These are phyloP conservation scores for Thuidium tamariscinum DNA, from an alignment of 225 moss, liverwort and hornwort genomes.

Conservation along the genomic window DNA sequence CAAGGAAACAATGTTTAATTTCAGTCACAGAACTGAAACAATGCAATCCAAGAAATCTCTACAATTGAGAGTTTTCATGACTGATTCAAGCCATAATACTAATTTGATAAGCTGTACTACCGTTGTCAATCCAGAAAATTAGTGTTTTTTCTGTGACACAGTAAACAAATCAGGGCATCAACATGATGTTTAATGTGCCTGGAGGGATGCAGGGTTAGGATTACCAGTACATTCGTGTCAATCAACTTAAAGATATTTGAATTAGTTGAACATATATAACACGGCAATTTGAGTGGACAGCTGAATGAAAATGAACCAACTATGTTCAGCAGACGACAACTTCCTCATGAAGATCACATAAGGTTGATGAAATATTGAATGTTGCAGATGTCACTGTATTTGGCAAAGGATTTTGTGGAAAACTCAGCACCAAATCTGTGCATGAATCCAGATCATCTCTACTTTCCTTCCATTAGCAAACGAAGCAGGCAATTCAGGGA, in stretches of 20 bases:
- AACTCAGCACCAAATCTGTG: not conserved
- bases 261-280: not conserved
- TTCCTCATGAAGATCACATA: not conserved
- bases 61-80: not conserved
- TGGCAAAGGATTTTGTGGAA: not conserved
- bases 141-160: not conserved
- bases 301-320: not conserved
- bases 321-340: not conserved
- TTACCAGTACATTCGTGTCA: not conserved
- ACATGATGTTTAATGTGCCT: not conserved
- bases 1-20: not conserved
- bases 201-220: not conserved
- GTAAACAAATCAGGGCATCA: not conserved
- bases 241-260: not conserved
- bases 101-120: not conserved
- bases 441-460: not conserved
- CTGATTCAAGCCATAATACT: not conserved
- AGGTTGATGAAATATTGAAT: not conserved
- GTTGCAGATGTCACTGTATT: not conserved
- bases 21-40: not conserved
- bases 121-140: not conserved
- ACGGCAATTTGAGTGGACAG: not conserved
- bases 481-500: not conserved
- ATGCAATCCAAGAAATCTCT: not conserved
- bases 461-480: not conserved